phyloP scores from a whole-genome alignment of 1,284 basidiomycete genomes.

The Malassezia furfur region DNA sequence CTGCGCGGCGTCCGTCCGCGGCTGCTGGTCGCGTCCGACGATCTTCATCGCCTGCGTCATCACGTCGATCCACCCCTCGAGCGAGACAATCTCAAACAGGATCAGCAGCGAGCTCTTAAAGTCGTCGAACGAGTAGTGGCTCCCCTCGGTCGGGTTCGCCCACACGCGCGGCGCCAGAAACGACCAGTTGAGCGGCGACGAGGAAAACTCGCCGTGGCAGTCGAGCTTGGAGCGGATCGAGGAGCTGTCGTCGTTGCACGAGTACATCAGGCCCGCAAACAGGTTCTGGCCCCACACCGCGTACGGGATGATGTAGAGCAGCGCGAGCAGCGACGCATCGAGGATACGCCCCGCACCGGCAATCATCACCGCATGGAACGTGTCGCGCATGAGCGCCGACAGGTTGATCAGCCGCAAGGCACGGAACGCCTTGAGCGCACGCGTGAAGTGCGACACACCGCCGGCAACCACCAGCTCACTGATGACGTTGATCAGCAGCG shows the following conservation, averaged over 20 bases:
- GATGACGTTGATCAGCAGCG: constrained; percentile 70
- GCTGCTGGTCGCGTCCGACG: constrained; percentile 53
- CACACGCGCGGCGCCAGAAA: constrained; percentile 76
- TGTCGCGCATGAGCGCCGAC: constrained; percentile 61
- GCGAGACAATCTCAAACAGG: constrained; percentile 88
- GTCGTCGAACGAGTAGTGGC: constrained; percentile 80
- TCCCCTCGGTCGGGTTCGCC: constrained; percentile 74
- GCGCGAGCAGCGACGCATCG: constrained; percentile 82
- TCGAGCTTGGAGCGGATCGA: constrained; percentile 56
- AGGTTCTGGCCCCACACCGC: constrained; percentile 95
- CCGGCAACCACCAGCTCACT: constrained; percentile 70
- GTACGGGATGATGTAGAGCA: constrained; percentile 88
- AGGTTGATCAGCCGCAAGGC: constrained; percentile 79
- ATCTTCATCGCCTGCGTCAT: constrained; percentile 75
- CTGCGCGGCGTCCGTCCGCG: constrained; percentile 34
- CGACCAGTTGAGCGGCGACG: constrained; percentile 52
- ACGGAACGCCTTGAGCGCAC: constrained; percentile 78
- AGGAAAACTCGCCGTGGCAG: constrained; percentile 68
- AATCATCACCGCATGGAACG: constrained; percentile 83
- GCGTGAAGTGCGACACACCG: constrained; percentile 64
- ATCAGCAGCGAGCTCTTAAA: constrained; percentile 80
- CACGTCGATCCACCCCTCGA: constrained; percentile 90
- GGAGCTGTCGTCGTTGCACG: constrained; percentile 64
- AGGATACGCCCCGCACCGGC: constrained; percentile 76
- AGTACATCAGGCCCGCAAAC: constrained; percentile 73